Conservation (phyloP, 1,284 basidiomycete species). For the Puccinia triticina region DNA sequence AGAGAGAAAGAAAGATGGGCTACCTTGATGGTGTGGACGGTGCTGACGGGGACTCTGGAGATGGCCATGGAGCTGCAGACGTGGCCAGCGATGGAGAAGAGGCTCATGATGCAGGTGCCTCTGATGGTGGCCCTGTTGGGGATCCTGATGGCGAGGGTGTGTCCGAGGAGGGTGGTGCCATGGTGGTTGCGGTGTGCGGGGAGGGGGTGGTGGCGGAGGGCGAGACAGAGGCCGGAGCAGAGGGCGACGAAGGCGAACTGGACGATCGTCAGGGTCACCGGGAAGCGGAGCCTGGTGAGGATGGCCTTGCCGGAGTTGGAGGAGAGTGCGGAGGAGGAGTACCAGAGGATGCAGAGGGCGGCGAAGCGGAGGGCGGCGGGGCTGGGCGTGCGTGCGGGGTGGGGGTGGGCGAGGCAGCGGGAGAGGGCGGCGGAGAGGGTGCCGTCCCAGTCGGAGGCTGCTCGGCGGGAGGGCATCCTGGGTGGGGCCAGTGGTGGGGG, state of each 20-base stretch:
- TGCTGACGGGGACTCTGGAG: slow-evolving; percentile 91
- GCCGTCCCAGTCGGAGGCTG: too few relatives aligned
- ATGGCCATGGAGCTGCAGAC: slow-evolving; percentile 97
- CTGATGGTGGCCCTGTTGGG: slow-evolving; percentile 75
- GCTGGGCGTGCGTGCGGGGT: too few relatives aligned
- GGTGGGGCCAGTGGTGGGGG: too few relatives aligned
- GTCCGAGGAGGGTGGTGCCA: background rate
- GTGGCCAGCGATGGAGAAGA: slow-evolving; percentile 90
- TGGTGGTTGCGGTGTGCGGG: background rate
- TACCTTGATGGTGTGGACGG: slow-evolving; percentile 98
- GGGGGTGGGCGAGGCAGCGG: too few relatives aligned
- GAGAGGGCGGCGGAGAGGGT: too few relatives aligned
- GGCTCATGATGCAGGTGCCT: slow-evolving; percentile 85
- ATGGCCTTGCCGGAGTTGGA: slow-evolving; percentile 88
- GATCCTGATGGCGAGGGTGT: slow-evolving; percentile 57
- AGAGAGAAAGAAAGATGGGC: slow-evolving; percentile 55
- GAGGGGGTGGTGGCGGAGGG: slow-evolving; percentile 52
- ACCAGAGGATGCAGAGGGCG: slow-evolving; percentile 58
- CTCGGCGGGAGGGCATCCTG: too few relatives aligned
- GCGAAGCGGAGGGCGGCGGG: background rate
- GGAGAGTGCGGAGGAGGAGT: slow-evolving; percentile 74
- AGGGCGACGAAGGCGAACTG: slow-evolving; percentile 92
- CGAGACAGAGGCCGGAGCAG: slow-evolving; percentile 74
- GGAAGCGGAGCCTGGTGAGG: slow-evolving; percentile 78
- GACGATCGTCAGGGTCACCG: slow-evolving; percentile 90